These are phyloP conservation scores for Alternaria solani DNA, from an alignment of 2,329 filamentous ascomycete genomes.

Conservation along the genomic window DNA sequence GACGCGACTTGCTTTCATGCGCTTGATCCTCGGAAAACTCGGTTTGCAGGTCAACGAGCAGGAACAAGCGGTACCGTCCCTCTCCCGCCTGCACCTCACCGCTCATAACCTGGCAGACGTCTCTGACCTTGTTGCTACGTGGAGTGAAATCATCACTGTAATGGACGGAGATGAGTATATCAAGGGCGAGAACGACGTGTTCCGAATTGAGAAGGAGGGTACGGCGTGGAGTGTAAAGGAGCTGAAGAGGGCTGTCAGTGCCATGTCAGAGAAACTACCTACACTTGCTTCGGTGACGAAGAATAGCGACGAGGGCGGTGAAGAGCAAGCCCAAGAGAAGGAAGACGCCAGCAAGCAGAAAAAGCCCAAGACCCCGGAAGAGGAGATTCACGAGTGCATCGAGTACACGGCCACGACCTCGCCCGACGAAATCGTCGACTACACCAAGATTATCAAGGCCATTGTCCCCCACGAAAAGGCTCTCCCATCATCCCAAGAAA, in stretches of 20 bases:
- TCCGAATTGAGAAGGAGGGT: constrained; percentile 74
- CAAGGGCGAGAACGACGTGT: constrained; percentile 82
- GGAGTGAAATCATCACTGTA: constrained; percentile 71
- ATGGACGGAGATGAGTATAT: constrained; percentile 76
- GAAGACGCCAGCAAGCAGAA: constrained; percentile 36
- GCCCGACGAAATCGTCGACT: constrained; percentile 73
- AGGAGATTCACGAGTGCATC: constrained; percentile 40
- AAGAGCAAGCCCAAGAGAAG: background rate
- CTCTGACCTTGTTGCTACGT: constrained; percentile 70
- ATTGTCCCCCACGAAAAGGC: constrained; percentile 75
- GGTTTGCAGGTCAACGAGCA: constrained; percentile 80
- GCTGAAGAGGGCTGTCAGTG: constrained; percentile 47
- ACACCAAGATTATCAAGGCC: constrained; percentile 74
- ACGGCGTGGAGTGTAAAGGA: constrained; percentile 52
- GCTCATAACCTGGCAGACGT: constrained; percentile 70
- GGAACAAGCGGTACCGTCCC: constrained; percentile 73
- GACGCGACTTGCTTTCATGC: constrained; percentile 76
- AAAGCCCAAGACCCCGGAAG: constrained; percentile 36
- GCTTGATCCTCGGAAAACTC: constrained; percentile 79
- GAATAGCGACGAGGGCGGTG: background rate
- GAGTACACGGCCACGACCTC: constrained; percentile 40
- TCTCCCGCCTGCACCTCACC: constrained; percentile 85
- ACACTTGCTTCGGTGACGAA: constrained; percentile 38
- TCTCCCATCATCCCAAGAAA: constrained; percentile 74
- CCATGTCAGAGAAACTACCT: constrained; percentile 38